Base-by-base conservation (phyloP, 305 asterid genomes). In the Petunia hybrid region DNA sequence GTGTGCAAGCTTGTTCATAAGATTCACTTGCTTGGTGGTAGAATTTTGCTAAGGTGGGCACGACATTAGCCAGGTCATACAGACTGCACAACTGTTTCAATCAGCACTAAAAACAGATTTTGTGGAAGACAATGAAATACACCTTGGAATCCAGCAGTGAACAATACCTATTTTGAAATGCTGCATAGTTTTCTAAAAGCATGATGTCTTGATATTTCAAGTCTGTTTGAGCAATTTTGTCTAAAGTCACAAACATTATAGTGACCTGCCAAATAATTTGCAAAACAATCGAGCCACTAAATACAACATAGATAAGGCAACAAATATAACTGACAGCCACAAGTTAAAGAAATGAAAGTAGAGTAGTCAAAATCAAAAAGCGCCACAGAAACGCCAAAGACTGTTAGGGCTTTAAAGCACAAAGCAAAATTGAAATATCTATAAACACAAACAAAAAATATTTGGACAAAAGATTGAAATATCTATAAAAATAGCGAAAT, bases 11-110 rank as follows among this genome's bases (percentile, higher is more conserved):
- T 86, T 95, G 97, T 89, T 97, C 99, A 87, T 97, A 94, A 80
- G 97, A 84, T 90, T 97, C 99, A 84, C 99, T 94, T 83, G 99
- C 99, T 91, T 97, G 99, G 91, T 95, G 99, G 89, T 97, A 97
- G 81, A 95, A 94, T 86, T 97, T 97, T 22, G 99, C 99, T 82
- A 94, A 90, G 45, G 93, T 93, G 61, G 99, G 96, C 85, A 97
- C 99, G 80, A 92, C 93, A 91, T 94, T 97, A 77, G 99, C 99
- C 79, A 97, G 92, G 84, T 97, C 99, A 87, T 93, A 97, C 82
- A 97, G 91, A 89, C 99, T 97, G 97, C 90, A 93, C 31, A 81
- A 60, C 59, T n/a, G 10, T 83, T 81, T 80, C 80, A 84, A 80
- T 81, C 78, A 89, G 87, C 78, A 78, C 9, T 45, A 46, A 12